phyloP scores from a whole-genome alignment of 306 rosid species.

The Dryas octopetala region DNA sequence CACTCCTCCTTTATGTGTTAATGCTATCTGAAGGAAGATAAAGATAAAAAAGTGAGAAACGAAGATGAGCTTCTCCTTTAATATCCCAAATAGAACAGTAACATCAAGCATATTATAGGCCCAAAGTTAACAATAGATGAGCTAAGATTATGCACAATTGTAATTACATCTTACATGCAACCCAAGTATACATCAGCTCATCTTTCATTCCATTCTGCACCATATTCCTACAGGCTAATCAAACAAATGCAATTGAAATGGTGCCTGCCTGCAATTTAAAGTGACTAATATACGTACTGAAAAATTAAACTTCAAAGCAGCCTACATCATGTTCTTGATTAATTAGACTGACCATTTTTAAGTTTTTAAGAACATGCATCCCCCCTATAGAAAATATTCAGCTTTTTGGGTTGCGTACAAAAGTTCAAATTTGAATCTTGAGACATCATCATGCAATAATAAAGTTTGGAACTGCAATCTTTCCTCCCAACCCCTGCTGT shows the following conservation, averaged over 20 bases:
- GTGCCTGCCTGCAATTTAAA: not conserved
- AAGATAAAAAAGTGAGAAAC: not conserved
- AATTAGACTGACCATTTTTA: not conserved
- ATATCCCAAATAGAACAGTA: not conserved
- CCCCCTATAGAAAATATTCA: not conserved
- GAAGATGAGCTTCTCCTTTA: not conserved
- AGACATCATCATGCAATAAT: not conserved
- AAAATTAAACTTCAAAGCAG: not conserved
- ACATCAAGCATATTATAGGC: not conserved
- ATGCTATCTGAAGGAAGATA: slow-evolving; percentile 42
- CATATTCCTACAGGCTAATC: not conserved
- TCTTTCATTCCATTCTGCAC: not conserved
- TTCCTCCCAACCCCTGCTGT: too few relatives aligned
- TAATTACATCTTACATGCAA: not conserved
- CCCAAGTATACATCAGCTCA: not conserved
- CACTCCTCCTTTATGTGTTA: slow-evolving; percentile 40
- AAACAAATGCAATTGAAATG: slow-evolving; percentile 2
- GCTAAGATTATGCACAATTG: not conserved
- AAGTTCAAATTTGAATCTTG: not conserved
- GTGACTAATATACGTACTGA: not conserved
- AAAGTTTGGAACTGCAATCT: not conserved
- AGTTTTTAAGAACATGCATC: too few relatives aligned
- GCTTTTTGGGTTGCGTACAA: not conserved
- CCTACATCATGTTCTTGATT: slow-evolving; percentile 1
- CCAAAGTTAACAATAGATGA: not conserved